These are phyloP conservation scores for Micractinium sp. DNA, from an alignment of 139 green algal species.

Conservation along the genomic window DNA sequence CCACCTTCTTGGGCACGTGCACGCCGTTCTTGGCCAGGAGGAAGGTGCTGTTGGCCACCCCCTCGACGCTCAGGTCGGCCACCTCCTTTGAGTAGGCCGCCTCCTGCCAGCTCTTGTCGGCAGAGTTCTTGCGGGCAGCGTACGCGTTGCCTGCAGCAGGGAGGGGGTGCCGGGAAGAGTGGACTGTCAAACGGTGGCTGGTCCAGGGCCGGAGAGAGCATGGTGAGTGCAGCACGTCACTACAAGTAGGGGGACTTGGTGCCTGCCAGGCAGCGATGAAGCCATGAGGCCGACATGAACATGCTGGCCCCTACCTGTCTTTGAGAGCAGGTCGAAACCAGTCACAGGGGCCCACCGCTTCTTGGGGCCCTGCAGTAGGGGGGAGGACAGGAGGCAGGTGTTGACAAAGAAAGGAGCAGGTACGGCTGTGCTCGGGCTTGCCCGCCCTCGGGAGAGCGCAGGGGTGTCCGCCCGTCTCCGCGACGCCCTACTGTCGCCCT, in stretches of 20 bases:
- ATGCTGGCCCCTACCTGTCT: slow-evolving; percentile 4
- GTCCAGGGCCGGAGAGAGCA: too few species aligned
- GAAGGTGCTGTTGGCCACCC: neutral
- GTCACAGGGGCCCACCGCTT: slow-evolving; percentile 41
- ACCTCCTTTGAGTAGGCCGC: slow-evolving; percentile 35
- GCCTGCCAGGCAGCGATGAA: too few species aligned
- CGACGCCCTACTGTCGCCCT: too few species aligned
- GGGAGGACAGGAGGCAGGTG: neutral
- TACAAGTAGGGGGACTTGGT: neutral
- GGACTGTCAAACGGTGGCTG: too few species aligned
- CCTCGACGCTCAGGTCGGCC: neutral
- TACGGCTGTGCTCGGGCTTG: neutral
- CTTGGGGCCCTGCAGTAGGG: slow-evolving; percentile 17
- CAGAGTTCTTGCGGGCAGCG: slow-evolving; percentile 31
- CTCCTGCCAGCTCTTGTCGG: slow-evolving; percentile 37
- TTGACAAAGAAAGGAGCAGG: neutral
- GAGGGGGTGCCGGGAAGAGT: neutral
- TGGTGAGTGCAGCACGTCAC: neutral
- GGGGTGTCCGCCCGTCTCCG: too few species aligned
- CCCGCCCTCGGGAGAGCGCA: too few species aligned
- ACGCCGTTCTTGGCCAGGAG: slow-evolving; percentile 13
- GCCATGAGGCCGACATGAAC: neutral
- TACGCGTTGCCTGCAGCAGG: slow-evolving; percentile 38
- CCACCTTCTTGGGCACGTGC: neutral
- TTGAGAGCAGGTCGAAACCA: slow-evolving; percentile 40